Percentiles rank a stretch among this genome's conserved stretches.
phyloP scores from a whole-genome alignment of 1,284 basidiomycete species.

The Cystobasidium slooffiae region DNA sequence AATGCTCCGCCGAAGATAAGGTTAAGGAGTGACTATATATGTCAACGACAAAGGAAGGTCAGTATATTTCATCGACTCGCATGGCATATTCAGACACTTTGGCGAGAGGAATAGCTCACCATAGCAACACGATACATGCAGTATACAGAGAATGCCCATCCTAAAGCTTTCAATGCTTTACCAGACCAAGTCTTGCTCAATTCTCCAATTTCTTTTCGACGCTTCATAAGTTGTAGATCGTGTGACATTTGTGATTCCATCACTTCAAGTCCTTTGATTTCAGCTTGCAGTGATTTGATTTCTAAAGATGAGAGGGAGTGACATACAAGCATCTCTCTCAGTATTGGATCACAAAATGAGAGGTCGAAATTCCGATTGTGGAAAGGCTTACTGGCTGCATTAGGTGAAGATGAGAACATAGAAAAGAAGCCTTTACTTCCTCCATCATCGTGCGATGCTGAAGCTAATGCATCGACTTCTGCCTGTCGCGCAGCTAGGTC shows the following conservation, averaged over 20 bases:
- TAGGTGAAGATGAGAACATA: slow-evolving; percentile 38
- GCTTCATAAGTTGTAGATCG: slow-evolving; percentile 55
- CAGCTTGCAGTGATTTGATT: slow-evolving; percentile 55
- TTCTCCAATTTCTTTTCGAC: slow-evolving; percentile 54
- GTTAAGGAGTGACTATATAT: slow-evolving; percentile 52
- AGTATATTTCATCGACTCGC: neutral
- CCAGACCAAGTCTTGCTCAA: slow-evolving; percentile 55
- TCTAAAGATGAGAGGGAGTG: slow-evolving; percentile 44
- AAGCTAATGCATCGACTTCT: slow-evolving; percentile 30
- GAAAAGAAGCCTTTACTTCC: slow-evolving; percentile 30
- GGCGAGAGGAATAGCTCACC: slow-evolving; percentile 41
- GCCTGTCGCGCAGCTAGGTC: slow-evolving; percentile 47
- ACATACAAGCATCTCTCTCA: neutral
- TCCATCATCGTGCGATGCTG: slow-evolving; percentile 13
- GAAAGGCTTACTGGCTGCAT: slow-evolving; percentile 32
- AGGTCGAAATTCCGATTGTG: neutral
- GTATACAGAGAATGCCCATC: slow-evolving; percentile 57
- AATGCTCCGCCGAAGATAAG: slow-evolving; percentile 54
- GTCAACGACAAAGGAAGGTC: neutral
- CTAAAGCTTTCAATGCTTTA: slow-evolving; percentile 53
- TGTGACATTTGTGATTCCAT: slow-evolving; percentile 57
- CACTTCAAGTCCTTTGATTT: slow-evolving; percentile 57
- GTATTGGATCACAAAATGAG: neutral
- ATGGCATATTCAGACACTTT: no score
- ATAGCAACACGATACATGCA: slow-evolving; percentile 55